These are phyloP conservation scores for Chaetoscypha palmicola DNA, from an alignment of 2,329 filamentous ascomycete species.

Conservation along the genomic window DNA sequence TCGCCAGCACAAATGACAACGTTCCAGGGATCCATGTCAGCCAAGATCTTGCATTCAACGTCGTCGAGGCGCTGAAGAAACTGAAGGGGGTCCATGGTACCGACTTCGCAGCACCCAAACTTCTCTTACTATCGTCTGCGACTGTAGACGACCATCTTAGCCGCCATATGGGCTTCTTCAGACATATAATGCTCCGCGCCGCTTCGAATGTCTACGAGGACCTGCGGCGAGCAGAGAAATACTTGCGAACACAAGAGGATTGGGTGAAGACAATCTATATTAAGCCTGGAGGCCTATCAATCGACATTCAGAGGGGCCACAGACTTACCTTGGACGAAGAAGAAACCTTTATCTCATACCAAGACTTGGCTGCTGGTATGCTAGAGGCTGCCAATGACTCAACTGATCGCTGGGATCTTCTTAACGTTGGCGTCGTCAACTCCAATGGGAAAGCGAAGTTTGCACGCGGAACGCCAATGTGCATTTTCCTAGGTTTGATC, in stretches of 20 bases:
- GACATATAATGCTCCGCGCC: conserved; percentile 27
- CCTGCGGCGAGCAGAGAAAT: conserved; percentile 31
- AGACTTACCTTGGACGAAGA: conserved; percentile 33
- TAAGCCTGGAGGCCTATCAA: not conserved
- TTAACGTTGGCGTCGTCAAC: conserved; percentile 5
- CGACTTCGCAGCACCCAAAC: conserved; percentile 28
- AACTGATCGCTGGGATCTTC: conserved; percentile 15
- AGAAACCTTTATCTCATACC: conserved; percentile 35
- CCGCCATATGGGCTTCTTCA: conserved; percentile 27
- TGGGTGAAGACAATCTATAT: conserved; percentile 1
- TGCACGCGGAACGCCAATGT: not conserved
- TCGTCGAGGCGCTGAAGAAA: conserved; percentile 34
- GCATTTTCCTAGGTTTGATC: conserved; percentile 4
- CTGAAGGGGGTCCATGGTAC: conserved; percentile 14
- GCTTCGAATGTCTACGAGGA: conserved; percentile 36
- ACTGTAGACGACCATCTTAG: conserved; percentile 36
- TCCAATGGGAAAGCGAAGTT: conserved; percentile 1
- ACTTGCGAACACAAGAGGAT: conserved; percentile 31
- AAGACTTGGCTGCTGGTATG: conserved; percentile 42
- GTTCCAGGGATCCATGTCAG: conserved; percentile 35
- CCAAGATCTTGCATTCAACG: conserved; percentile 31
- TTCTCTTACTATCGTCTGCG: conserved; percentile 39
- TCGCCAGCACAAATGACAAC: conserved; percentile 38
- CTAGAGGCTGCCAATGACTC: conserved; percentile 38
- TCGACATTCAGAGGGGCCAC: conserved; percentile 33